Evolutionary conservation across 163 green algal genomes (phyloP), one percentile per base, ranked within the genome.

Genomic region (Coccomyxa subellipsoidea): DNA sequence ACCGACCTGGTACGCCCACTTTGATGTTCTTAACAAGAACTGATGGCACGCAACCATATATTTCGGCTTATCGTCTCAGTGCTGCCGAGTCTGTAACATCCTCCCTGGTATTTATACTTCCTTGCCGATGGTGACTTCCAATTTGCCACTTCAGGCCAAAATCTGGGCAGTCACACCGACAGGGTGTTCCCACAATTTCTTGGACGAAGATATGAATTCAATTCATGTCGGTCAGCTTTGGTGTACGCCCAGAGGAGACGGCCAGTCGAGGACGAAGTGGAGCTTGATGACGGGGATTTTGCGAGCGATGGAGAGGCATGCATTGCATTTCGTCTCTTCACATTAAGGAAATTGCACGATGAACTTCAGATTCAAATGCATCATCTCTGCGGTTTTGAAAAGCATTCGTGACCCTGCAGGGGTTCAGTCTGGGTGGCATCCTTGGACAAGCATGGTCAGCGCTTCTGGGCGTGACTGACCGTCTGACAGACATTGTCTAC

Each of bases 261-360:
- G 25, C 69, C 66, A 78, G 79, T 73, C 23, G 81, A 84, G 35
- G 81, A 84, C 27, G 79, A 81, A 5, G 81, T 84, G 3, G 81
- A 84, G 72, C 37, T 81, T 18, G 81, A 84, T 71, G 81, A 84
- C 25, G 81, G 80, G 36, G 73, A 81, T 27, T 36, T 47, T 53
- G 80, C 34, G 31, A 31, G 38, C 23, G 38, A 80, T 35, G 38
- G 29, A 29, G 27, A 40, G 34, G 35, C 71, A 53, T 38, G 34
- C 3, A 23, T 7, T 7, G 47, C 47, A 12, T 59, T 59, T 12
- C 15, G 23, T 1, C 3, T 59, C 23, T 7, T 7, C 47, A 59
- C 21, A 6, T 59, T 59, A 18, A 59, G 47, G n/a, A n/a, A n/a
- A n/a, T n/a, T n/a, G n/a, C n/a, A n/a, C n/a, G n/a, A n/a, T n/a